Conservation (phyloP, 148 eudicot species). For the Cornus controversa region DNA sequence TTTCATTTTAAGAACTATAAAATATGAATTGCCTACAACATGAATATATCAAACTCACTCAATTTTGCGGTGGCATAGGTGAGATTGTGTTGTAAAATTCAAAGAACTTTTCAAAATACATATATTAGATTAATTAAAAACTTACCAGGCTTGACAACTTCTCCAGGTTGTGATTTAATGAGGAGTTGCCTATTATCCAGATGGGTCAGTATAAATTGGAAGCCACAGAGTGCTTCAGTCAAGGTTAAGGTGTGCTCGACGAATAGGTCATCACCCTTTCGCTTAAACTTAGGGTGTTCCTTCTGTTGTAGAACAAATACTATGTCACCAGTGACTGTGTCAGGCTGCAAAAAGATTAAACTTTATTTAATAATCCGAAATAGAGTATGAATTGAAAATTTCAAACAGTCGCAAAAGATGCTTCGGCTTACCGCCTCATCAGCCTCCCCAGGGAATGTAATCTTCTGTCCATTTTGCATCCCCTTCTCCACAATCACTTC, state of each 20-base stretch:
- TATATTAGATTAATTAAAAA: neutral
- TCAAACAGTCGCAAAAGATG: neutral
- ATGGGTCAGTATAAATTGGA: slow-evolving; percentile 48
- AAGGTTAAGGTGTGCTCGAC: slow-evolving; percentile 50
- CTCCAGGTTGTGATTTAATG: slow-evolving; percentile 55
- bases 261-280: slow-evolving; percentile 61
- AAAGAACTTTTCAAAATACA: too few species aligned
- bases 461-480: slow-evolving; percentile 51
- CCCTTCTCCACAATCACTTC: slow-evolving; percentile 56
- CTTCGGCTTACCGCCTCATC: slow-evolving; percentile 45
- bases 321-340: slow-evolving; percentile 62
- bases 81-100: too few species aligned
- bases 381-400: neutral
- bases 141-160: slow-evolving; percentile 60
- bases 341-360: slow-evolving; percentile 39
- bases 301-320: slow-evolving; percentile 64
- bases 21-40: too few species aligned
- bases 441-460: slow-evolving; percentile 60
- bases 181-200: slow-evolving; percentile 53
- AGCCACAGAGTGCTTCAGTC: slow-evolving; percentile 61
- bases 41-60: too few species aligned
- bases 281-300: slow-evolving; percentile 53
- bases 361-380: neutral
- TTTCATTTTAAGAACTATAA: too few species aligned
- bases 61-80: too few species aligned